Evolutionary conservation across 805 yeast genomes (phyloP).

Genomic region (Sugiyamaella floridensis): DNA sequence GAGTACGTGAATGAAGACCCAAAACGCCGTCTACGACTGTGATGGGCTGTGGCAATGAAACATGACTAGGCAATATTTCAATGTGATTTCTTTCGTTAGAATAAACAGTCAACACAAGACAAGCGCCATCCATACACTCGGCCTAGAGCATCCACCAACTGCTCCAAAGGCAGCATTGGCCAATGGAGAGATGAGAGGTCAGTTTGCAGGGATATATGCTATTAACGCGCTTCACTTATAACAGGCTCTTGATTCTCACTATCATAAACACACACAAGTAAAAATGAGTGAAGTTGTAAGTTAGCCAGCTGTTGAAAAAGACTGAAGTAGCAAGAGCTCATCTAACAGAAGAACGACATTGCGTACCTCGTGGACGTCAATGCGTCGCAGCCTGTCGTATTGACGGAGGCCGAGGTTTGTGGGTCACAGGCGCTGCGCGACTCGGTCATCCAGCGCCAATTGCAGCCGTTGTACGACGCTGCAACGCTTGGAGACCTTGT

Average conservation of each 20-base stretch:
- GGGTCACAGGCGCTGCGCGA: constrained; percentile 24
- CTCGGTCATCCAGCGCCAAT: constrained; percentile 22
- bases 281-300: constrained; percentile 6
- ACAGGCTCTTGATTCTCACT: no score
- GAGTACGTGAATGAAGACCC: constrained; percentile 20
- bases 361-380: constrained; percentile 21
- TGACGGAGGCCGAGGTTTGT: constrained; percentile 25
- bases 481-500: constrained; percentile 23
- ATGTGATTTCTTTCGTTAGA: constrained; percentile 7
- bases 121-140: background rate
- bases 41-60: background rate
- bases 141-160: background rate
- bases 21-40: constrained; percentile 19
- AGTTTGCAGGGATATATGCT: no score
- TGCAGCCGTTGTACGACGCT: constrained; percentile 22
- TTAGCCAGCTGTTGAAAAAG: background rate
- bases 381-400: constrained; percentile 22
- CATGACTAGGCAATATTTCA: constrained; percentile 11
- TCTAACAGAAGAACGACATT: background rate
- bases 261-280: no score
- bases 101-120: no score
- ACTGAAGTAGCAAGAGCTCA: background rate
- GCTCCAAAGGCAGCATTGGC: no score
- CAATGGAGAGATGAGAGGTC: no score
- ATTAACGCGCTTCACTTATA: no score